Conservation (phyloP, 177 flowering plant species). For the Vitis hybrid region DNA sequence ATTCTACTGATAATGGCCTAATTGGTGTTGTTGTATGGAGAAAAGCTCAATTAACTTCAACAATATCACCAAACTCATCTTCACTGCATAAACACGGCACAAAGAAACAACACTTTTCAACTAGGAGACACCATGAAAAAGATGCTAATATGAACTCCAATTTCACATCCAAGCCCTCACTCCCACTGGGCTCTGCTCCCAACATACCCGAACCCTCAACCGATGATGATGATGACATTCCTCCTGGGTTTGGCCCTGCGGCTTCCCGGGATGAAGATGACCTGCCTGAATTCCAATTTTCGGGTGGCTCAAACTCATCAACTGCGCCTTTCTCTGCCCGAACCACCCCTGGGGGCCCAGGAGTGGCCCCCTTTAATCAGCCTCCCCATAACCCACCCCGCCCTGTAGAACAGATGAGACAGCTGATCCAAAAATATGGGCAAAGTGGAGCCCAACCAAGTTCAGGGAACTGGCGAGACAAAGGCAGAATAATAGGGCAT, state of each 20-base stretch:
- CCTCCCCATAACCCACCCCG: conserved; percentile 24
- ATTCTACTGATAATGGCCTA: conserved; percentile 62
- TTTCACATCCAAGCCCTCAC: conserved; percentile 18
- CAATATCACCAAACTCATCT: conserved; percentile 63
- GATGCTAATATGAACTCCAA: conserved; percentile 31
- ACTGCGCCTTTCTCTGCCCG: conserved; percentile 11
- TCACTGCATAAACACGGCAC: conserved; percentile 56
- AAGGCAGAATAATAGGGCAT: conserved; percentile 18
- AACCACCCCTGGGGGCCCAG: conserved; percentile 12
- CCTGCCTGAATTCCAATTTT: conserved; percentile 87
- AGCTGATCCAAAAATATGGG: conserved; percentile 79
- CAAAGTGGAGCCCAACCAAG: conserved; percentile 21
- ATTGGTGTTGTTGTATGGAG: conserved; percentile 97
- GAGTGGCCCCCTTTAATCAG: conserved; percentile 5
- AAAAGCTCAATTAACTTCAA: conserved; percentile 52
- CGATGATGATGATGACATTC: conserved; percentile 76
- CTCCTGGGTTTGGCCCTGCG: conserved; percentile 93
- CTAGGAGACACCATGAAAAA: conserved; percentile 53
- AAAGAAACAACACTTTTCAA: conserved; percentile 50
- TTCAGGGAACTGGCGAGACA: conserved; percentile 15
- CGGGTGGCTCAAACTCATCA: conserved; percentile 31
- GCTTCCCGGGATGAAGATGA: conserved; percentile 79
- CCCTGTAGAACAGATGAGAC: conserved; percentile 72
- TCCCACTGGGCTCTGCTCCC: conserved; percentile 14
- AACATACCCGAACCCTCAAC: conserved; percentile 14